Conservation (phyloP, 441 rosid genomes). For the Gossypium schwendimanii region DNA sequence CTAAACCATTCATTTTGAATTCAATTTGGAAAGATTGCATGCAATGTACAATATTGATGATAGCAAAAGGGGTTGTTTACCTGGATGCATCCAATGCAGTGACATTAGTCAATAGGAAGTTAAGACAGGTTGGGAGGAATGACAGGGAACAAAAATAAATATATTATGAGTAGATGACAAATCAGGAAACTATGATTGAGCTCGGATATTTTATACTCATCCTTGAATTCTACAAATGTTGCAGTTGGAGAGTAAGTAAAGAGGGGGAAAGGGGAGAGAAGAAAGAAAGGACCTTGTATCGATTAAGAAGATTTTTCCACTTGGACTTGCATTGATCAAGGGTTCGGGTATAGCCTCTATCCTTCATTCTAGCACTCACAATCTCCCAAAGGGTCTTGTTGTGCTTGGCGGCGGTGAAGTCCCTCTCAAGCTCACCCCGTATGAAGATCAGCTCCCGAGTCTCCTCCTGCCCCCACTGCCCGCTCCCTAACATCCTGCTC, state of each 20-base stretch:
- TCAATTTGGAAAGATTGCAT: neutral
- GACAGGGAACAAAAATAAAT: neutral
- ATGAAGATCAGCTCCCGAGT: conserved; percentile 37
- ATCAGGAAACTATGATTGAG: neutral
- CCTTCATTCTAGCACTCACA: conserved; percentile 38
- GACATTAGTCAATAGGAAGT: neutral
- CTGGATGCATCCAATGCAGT: neutral
- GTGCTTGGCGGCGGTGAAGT: conserved; percentile 39
- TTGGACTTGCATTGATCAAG: conserved; percentile 60
- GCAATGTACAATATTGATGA: neutral
- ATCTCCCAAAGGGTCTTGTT: conserved; percentile 48
- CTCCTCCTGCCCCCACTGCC: conserved; percentile 53
- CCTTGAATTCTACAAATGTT: neutral
- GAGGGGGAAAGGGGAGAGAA: neutral
- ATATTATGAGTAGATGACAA: neutral
- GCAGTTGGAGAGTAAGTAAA: neutral
- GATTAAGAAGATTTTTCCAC: conserved; percentile 55
- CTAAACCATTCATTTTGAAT: neutral
- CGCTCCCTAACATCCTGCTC: neutral
- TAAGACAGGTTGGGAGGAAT: neutral
- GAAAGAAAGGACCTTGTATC: conserved; percentile 38
- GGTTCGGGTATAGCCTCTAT: conserved; percentile 39
- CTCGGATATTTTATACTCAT: neutral
- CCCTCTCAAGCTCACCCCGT: conserved; percentile 44
- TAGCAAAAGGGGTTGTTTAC: neutral